Evolutionary conservation across 1,139 yeast genomes (phyloP), one percentile per base, ranked within the genome.

Genomic region (Pneumocystis murina): DNA sequence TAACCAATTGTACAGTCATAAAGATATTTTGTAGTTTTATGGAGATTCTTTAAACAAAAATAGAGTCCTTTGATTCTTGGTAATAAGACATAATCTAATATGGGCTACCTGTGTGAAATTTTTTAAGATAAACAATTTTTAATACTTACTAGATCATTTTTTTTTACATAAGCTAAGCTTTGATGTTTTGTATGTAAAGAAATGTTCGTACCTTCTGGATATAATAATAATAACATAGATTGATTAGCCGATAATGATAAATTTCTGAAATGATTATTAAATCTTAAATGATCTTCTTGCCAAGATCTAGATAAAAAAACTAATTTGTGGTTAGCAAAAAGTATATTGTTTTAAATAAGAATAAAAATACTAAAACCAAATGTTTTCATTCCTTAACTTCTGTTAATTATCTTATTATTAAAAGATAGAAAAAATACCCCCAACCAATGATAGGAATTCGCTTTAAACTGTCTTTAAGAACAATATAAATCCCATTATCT

Each of bases 131-230:
- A 48, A 48, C n/a, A 3, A 48, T 48, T 48, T 48, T 4, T 4
- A 20, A 12, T 48, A 41, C 28, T 41, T 10, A 68, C 61, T 62
- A 75, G 73, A 28, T 79, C 79, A 59, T 78, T 74, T 67, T 84
- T 80, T 12, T 74, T 75, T 36, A 87, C 86, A 74, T 77, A 92
- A 17, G 73, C 78, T 17, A 76, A 77, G 2, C 91, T 83, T 66
- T 82, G 81, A 7, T 71, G 75, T 62, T 82, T 79, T 3, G 96
- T 89, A 68, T 82, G 80, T 14, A 77, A 78, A 54, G 94, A 84
- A 66, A 87, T 77, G 63, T 90, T 94, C 0, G 99, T 92, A 1
- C 99, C 99, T 74, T 92, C 99, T 0, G 99, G 98, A 74, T 86
- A 92, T 41, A 92, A 73, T 36, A 91, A 75, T 63, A 92, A 68